Evolutionary conservation across 23 red algal genomes (phyloP), one percentile per base, ranked within the genome.

Genomic region (Gracilaria gracilis): DNA sequence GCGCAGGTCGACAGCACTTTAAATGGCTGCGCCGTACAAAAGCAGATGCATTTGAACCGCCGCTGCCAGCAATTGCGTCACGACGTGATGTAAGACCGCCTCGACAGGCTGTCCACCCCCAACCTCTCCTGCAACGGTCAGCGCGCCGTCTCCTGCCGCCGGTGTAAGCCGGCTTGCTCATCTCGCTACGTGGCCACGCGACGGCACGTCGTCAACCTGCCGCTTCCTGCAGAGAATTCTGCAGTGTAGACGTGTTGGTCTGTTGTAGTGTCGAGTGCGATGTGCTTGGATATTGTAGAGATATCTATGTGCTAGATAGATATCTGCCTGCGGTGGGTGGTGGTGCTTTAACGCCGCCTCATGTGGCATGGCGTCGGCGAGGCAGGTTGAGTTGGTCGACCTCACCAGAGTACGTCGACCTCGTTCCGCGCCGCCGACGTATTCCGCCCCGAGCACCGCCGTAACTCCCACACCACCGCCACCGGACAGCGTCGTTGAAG

Each of bases 91-190:
- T 73, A 83, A 32, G 25, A 27, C 46, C 79, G 88, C 23, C 86
- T 88, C 47, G 91, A 98, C 71, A 93, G 93, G 5, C 91, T 86
- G 59, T 86, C 93, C 38, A 86, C 93, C 87, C 93, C 93, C 54
- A 79, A 95, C 53, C n/a, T n/a, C n/a, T n/a, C n/a, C n/a, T 92
- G 93, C 55, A 93, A 95, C 47, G 96, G 96, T 59, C 96, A 98
- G 73, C 88, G 93, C 35, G 83, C 84, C 50, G 88, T 57, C 20
- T 87, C 95, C 2, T 11, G 42, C 42, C 42, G 21, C 24, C 9
- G 61, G 61, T 65, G 61, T 65, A 65, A 65, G 61, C 61, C 24
- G 24, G n/a, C 27, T 6, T 4, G 24, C 24, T 5, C 24, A 24
- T 6, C 27, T 16, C 61, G 20, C 19, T 59, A 59, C 55, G 55